A percentile compares a stretch with the other conserved stretches of the same genome.
phyloP scores from a whole-genome alignment of 495 filamentous ascomycete genomes.

The Neurospora sp. region DNA sequence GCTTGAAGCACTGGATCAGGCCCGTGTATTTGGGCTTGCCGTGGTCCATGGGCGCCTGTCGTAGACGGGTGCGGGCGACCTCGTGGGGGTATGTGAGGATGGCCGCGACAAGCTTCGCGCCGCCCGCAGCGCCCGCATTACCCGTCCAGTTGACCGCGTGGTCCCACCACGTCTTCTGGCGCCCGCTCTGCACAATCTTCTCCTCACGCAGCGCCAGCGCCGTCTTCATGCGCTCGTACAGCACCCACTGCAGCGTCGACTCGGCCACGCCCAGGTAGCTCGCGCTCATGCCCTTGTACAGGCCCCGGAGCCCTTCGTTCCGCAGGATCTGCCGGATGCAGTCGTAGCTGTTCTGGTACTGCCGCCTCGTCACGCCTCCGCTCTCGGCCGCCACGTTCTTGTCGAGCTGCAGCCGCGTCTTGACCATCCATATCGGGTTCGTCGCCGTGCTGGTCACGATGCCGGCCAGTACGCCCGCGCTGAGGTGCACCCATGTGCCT shows the following conservation, averaged over 20 bases:
- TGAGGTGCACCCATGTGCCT: conserved; percentile 60
- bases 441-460: conserved; percentile 76
- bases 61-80: conserved; percentile 70
- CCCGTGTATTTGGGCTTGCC: conserved; percentile 74
- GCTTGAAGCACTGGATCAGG: conserved; percentile 68
- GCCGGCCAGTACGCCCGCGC: conserved; percentile 62
- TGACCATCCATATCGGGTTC: conserved; percentile 89
- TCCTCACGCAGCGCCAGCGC: conserved; percentile 49
- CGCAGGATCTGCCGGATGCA: conserved; percentile 67
- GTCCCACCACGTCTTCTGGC: conserved; percentile 51
- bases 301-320: conserved; percentile 62
- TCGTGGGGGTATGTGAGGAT: conserved; percentile 83
- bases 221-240: conserved; percentile 78
- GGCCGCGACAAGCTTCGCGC: conserved; percentile 71
- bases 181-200: conserved; percentile 40
- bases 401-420: conserved; percentile 82
- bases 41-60: conserved; percentile 66
- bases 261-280: conserved; percentile 81
- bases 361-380: conserved; percentile 39
- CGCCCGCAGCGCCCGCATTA: conserved; percentile 64
- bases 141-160: conserved; percentile 56
- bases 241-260: conserved; percentile 75
- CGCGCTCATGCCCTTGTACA: conserved; percentile 80
- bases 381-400: conserved; percentile 47
- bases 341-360: conserved; percentile 74